Percentiles rank a stretch among this genome's conserved stretches.
Conservation (phyloP, 2,329 filamentous ascomycete genomes). For the Acrocalymma vagum region DNA sequence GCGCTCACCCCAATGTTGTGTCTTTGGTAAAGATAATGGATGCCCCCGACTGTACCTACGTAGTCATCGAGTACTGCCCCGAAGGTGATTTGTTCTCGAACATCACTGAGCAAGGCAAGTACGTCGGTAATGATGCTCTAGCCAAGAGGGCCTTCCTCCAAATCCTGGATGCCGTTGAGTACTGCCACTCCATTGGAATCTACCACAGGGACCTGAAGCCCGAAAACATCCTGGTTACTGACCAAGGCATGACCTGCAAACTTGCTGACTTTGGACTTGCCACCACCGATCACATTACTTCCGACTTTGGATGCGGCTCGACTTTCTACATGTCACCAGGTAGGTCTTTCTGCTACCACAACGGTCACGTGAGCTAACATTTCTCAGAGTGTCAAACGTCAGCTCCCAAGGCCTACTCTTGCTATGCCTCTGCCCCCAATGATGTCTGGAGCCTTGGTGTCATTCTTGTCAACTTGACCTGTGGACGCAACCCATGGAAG, state of each 20-base stretch:
- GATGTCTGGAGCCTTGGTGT: constrained; percentile 99
- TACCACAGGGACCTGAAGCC: constrained; percentile 98
- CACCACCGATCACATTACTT: constrained; percentile 81
- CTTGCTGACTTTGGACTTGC: constrained; percentile 97
- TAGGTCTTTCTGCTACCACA: constrained; percentile 58
- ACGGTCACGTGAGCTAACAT: constrained; percentile 33
- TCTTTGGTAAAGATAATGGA: constrained; percentile 94
- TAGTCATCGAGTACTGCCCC: constrained; percentile 95
- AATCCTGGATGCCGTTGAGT: constrained; percentile 93
- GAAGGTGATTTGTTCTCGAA: constrained; percentile 97
- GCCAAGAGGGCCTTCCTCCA: constrained; percentile 91
- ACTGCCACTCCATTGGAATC: constrained; percentile 91
- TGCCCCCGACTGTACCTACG: constrained; percentile 89
- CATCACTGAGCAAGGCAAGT: constrained; percentile 94
- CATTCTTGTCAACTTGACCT: constrained; percentile 96
- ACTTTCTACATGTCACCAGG: constrained; percentile 99
- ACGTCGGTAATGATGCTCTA: constrained; percentile 89
- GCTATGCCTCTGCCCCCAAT: constrained; percentile 91
- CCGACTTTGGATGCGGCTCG: constrained; percentile 96
- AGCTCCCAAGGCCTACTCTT: constrained; percentile 72
- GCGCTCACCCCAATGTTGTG: constrained; percentile 90
- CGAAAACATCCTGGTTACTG: constrained; percentile 94
- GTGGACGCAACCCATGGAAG: constrained; percentile 99
- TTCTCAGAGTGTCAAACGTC: constrained; percentile 86
- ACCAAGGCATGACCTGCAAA: constrained; percentile 89